Base-by-base conservation (phyloP, 345 rosid species). In the Streptanthus diversifolius region DNA sequence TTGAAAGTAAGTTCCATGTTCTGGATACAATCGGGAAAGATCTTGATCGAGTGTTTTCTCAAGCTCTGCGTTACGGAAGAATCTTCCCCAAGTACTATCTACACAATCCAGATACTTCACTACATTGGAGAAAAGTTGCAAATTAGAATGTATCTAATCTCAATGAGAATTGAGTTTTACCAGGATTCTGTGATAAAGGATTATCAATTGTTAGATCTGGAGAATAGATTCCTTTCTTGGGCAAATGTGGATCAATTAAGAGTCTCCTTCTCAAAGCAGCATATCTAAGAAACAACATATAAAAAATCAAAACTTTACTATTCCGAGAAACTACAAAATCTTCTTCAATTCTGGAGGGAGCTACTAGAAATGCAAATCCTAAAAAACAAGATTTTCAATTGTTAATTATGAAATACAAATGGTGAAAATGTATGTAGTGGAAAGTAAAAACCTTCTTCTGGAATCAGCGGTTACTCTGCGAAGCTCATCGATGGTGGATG, bases 61-160 rank as follows among this genome's bases (percentile, higher is more conserved):
- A 40, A 95, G 83, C 84, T 91, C 99, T 25, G 99, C 95, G 75
- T 86, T 91, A 44, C 89, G 88, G 72, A 95, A 95, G 83, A 88
- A 90, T 49, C 96, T 95, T 25, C 99, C 90, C 99, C 99, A 91
- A 35, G 89, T 86, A 82, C 99, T 95, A 73, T 95, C 97, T 91
- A 86, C 79, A 70, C 70, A 82, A 35, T 43, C 44, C 62, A 49
- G 53, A 62, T 14, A 3, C 35, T 37, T 67, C 13, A 75, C 35
- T 9, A 47, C 45, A n/a, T 35, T 7, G 53, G 11, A 41, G 45
- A 21, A 10, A 14, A 68, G 5, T 4, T 17, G 33, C 54, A 64
- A 35, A 25, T 25, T 1, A 35, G 32, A 35, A 52, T 33, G 67
- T 11, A 53, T 22, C 33, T 30, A 30, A n/a, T 5, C 9, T 39